phyloP scores from a whole-genome alignment of 106 monocot species.

The Dioscorea zingiberensis region DNA sequence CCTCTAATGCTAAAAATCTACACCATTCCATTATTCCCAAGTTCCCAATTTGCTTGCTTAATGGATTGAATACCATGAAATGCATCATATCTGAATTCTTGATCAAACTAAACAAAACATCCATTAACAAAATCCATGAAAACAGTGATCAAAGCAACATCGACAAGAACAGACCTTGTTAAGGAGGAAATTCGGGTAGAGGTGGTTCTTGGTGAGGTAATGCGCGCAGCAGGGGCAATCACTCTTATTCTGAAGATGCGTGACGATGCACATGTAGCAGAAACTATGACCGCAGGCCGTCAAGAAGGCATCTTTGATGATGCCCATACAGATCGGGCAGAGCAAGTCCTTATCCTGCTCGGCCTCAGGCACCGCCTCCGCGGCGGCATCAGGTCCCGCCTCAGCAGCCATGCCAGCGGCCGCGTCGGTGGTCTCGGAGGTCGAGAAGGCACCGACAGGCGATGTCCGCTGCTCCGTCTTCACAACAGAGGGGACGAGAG shows the following conservation, averaged over 20 bases:
- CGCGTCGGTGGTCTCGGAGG: conserved; percentile 12
- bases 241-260: conserved; percentile 88
- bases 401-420: not conserved
- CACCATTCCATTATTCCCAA: too few relatives aligned
- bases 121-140: too few relatives aligned
- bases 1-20: too few relatives aligned
- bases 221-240: conserved; percentile 92
- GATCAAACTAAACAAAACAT: too few relatives aligned
- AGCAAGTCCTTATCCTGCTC: conserved; percentile 63
- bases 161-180: conserved; percentile 44
- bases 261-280: conserved; percentile 98
- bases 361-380: not conserved
- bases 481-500: conserved; percentile 30
- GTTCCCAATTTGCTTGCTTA: too few relatives aligned
- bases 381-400: not conserved
- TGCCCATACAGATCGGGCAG: conserved; percentile 92
- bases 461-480: conserved; percentile 12
- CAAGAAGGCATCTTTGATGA: conserved; percentile 92
- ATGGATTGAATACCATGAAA: too few relatives aligned
- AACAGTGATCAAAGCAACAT: too few relatives aligned
- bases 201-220: conserved; percentile 78
- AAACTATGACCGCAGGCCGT: conserved; percentile 93
- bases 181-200: conserved; percentile 95
- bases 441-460: conserved; percentile 12
- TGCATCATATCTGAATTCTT: too few relatives aligned